phyloP scores from a whole-genome alignment of 192 early-diverging fungal genomes.

The Dimargaris verticillata region DNA sequence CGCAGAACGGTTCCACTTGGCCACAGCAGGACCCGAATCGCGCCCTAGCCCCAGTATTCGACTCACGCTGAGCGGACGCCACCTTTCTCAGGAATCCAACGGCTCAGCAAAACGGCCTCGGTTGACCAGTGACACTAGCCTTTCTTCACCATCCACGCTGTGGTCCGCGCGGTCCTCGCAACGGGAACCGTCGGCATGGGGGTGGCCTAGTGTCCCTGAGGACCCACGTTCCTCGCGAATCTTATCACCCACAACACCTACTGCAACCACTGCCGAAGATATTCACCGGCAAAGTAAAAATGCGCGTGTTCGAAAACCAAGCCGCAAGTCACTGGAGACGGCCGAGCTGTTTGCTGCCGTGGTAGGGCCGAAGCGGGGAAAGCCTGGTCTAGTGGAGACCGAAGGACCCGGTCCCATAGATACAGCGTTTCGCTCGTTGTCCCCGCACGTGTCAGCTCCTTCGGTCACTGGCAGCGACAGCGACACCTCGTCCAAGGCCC shows the following conservation, averaged over 20 bases:
- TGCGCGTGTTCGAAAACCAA: not conserved
- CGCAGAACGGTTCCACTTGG: not conserved
- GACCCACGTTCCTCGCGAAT: not conserved
- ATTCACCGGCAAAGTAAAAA: not conserved
- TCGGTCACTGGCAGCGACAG: not conserved
- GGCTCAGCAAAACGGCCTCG: not conserved
- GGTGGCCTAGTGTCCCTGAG: not conserved
- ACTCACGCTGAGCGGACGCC: not conserved
- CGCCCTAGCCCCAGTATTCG: conserved; percentile 1
- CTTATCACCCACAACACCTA: not conserved
- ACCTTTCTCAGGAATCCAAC: not conserved
- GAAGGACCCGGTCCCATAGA: not conserved
- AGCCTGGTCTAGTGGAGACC: not conserved
- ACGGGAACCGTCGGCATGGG: not conserved
- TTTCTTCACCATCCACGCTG: not conserved
- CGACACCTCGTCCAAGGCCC: not conserved
- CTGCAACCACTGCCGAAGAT: not conserved
- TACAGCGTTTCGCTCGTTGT: not conserved
- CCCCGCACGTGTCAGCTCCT: not conserved
- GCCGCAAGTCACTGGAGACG: not conserved
- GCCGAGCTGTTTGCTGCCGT: not conserved
- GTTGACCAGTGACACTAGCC: not conserved
- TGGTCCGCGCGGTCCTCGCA: not conserved
- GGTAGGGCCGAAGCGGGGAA: not conserved
- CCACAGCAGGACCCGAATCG: not conserved